Base-by-base conservation (phyloP, 257 asterid species). In the Cynanchum wilfordii region DNA sequence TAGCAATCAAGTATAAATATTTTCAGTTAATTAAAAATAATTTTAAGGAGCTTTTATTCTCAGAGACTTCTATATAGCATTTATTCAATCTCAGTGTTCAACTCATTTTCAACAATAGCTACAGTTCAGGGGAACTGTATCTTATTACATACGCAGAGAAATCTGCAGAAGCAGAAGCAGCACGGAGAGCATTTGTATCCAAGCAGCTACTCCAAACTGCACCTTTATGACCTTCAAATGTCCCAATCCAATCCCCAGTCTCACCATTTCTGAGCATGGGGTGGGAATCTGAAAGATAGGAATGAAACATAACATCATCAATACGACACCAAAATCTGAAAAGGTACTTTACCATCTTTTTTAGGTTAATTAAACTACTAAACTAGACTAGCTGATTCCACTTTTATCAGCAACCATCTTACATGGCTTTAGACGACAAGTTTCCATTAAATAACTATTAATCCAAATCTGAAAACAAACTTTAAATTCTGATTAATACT, bases 181-280 rank as follows among this genome's bases (percentile, higher is more conserved):
- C 86, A 56, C 79, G 75, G n/a, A 73, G 30, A 59, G 79, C 86
- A 76, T 76, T 70, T 66, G 70, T 56, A 77, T 82, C 86, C 78
- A 82, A 70, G 68, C 86, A 82, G 70, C 84, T 73, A 82, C 84
- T 76, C 84, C 83, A 79, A 47, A 82, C 84, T 25, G 79, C 81
- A 70, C 86, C 86, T 58, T 76, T 82, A 25, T 82, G 84, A 16
- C 84, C 86, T 79, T 82, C 79, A 59, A 82, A 82, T 22, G 86
- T 82, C 44, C 86, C 84, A 66, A 82, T 76, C 84, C 86, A 79
- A 63, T 76, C 83, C 68, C 86, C 84, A 52, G 78, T 82, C 45
- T 82, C 83, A 33, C 82, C 86, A 77, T 82, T 69, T 69, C 86
- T 66, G 57, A 82, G 83, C 85, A 82, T 82, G 11, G 85, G 85